Evolutionary conservation across 108 stramenopile species (phyloP), one percentile per base, ranked within the genome.

Genomic region (Skeletonema tropicum): DNA sequence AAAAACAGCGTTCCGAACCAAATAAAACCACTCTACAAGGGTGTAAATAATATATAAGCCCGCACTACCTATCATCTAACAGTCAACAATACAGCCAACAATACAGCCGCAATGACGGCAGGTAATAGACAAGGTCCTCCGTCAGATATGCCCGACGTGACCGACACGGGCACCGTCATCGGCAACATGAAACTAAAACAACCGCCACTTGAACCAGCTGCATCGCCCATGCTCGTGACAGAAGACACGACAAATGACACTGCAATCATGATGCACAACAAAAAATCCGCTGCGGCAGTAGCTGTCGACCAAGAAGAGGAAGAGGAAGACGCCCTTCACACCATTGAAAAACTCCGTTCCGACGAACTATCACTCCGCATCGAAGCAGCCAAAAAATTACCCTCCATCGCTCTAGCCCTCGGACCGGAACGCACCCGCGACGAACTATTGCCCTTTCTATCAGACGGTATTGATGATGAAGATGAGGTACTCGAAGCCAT

Each of bases 401-500:
- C 90, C 15, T 62, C 83, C 17, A 78, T 92, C 5, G 91, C 94
- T 8, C 48, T 75, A 14, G 89, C 88, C 12, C 66, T 94, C 63
- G 94, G 94, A 13, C 77, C 86, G 63, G 75, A 88, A 62, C 82
- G 94, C 10, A 94, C 94, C 12, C 75, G 91, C 60, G 80, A 90
- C 79, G 94, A 96, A 76, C 71, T 96, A 2, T 52, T 96, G 13
- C 94, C 94, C 10, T 96, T 93, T 66, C 57, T 96, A 17, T 76
- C 87, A n/a, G 94, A 96, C 46, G 88, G 87, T 3, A 72, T 91
- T 7, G 94, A 96, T 64, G 94, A 96, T 62, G 94, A 96, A 70
- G 94, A 96, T 75, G 88, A 89, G 64, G 94, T 96, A 6, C 65
- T 96, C 26, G 70, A 85, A 49, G 91, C 88, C 19, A 65, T 96